Evolutionary conservation across 78 protist genomes (phyloP).

Genomic region (Anaeramoeba ignava): DNA sequence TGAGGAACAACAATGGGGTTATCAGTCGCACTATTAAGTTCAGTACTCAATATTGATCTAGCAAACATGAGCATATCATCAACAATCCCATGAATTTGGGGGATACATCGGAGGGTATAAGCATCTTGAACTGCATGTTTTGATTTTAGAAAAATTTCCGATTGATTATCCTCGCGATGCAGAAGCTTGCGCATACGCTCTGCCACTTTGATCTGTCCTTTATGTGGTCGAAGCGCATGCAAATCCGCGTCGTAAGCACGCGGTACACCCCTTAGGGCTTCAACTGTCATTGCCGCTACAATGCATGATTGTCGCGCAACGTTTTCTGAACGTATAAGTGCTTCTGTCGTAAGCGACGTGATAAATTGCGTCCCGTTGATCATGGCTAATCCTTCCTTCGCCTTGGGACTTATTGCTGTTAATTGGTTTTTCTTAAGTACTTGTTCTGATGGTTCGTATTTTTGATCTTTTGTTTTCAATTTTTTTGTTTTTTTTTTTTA

Average conservation of each 20-base stretch:
- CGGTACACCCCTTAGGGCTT: conserved; percentile 53
- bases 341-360: conserved; percentile 43
- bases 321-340: conserved; percentile 16
- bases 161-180: not conserved
- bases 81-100: conserved; percentile 36
- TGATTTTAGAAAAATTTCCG: conserved; percentile 38
- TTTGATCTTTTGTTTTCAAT: no score
- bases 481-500: no score
- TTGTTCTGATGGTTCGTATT: no score
- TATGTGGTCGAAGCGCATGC: conserved; percentile 56
- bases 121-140: conserved; percentile 65
- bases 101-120: conserved; percentile 75
- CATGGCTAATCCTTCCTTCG: conserved; percentile 78
- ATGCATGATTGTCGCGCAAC: conserved; percentile 30
- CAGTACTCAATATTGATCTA: conserved; percentile 42
- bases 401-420: no score
- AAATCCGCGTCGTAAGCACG: conserved; percentile 38
- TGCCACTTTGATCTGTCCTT: conserved; percentile 55
- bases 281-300: conserved; percentile 62
- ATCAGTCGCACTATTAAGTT: conserved; percentile 77
- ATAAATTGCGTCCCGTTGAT: conserved; percentile 85
- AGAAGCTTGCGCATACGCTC: conserved; percentile 29
- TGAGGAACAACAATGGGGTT: conserved; percentile 78
- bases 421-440: no score
- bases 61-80: conserved; percentile 58